Evolutionary conservation across 2,329 filamentous ascomycete genomes (phyloP), one percentile per base, ranked within the genome.

Genomic region (Aspergillus jensenii): DNA sequence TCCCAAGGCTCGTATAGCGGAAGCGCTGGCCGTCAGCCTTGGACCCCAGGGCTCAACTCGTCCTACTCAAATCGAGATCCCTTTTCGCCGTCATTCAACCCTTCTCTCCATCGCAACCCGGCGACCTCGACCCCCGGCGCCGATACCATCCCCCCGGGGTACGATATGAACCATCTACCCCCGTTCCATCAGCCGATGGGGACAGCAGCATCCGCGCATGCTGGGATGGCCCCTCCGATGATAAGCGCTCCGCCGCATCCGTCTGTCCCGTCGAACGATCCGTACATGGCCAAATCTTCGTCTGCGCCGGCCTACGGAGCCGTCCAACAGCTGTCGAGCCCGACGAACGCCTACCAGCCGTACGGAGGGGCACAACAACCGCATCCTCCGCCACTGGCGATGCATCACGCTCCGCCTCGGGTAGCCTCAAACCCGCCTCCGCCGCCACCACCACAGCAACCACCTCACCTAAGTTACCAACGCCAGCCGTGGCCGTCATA

Each of bases 81-180:
- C 62, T 90, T 86, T 74, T 84, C 84, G 52, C 81, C 84, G 31
- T 80, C 81, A 47, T 77, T 84, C 68, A 79, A 76, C 60, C 83
- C 81, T 11, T 35, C 35, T 63, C 76, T 81, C 62, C 76, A 79
- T 62, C 81, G 84, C 64, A 80, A 78, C 64, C 76, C 75, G 59
- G 78, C 82, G 43, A 81, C 82, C 64, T 86, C 86, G 51, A 87
- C 89, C 9, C 81, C 84, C 7, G 78, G 81, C 27, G 80, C 79
- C 48, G 86, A 91, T 69, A 82, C 81, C 49, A 78, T 93, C 55
- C 83, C 89, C 55, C 85, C 88, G 59, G 82, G 87, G 6, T 91
- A 88, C 74, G 87, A 90, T 62, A 79, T 85, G 61, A 85, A 87
- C 63, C 81, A 74, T 44, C 65, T 88, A 59, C 83, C 87, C 45